Conservation (phyloP, 768 basidiomycete species). For the Podaxis sp. region DNA sequence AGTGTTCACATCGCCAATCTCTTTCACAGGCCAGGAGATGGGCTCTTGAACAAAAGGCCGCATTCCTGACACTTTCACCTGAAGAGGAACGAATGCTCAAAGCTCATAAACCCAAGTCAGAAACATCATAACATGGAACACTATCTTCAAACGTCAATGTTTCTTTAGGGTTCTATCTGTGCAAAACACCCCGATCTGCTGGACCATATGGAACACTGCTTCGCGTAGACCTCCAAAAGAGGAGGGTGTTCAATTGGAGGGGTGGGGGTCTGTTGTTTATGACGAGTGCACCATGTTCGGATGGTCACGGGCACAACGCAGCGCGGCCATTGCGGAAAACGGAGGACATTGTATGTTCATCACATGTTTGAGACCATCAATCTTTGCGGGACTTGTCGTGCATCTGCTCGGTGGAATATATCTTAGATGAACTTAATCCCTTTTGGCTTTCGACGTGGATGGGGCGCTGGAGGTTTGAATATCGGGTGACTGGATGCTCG, state of each 20-base stretch:
- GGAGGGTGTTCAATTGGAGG: background rate
- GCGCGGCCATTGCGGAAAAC: background rate
- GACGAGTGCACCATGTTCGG: background rate
- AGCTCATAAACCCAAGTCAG: conserved; percentile 7
- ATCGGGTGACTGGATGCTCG: background rate
- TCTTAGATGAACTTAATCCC: background rate
- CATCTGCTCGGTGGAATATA: background rate
- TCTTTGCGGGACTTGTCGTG: background rate
- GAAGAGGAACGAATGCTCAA: conserved; percentile 48
- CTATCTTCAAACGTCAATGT: background rate
- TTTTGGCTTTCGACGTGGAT: background rate
- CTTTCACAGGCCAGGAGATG: conserved; percentile 54
- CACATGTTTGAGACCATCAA: background rate
- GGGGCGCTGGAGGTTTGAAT: background rate
- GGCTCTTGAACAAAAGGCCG: conserved; percentile 46
- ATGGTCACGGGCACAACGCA: background rate
- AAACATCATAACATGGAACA: background rate
- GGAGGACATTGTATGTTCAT: background rate
- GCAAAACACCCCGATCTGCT: background rate
- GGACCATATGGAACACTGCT: background rate
- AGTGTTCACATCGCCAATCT: background rate
- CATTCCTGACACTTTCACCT: conserved; percentile 59
- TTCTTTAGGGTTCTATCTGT: background rate
- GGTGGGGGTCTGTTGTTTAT: background rate
- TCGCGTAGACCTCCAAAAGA: background rate